Conservation (phyloP, 345 rosid genomes). For the Salix dunnii region DNA sequence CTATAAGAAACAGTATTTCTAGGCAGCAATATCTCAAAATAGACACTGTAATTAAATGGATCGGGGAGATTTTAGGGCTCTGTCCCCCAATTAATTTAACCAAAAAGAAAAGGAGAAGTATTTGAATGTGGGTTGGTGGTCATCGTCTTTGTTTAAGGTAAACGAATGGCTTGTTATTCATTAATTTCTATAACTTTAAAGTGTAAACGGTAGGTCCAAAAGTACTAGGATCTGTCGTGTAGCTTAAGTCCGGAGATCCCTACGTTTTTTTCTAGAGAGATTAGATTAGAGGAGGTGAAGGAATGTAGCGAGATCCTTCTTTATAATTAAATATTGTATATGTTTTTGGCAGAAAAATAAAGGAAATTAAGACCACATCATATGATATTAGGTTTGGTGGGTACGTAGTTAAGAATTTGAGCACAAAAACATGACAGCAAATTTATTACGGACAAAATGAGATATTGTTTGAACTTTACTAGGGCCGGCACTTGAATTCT, state of each 20-base stretch:
- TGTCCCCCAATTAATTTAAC: too few species aligned
- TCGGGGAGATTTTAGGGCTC: too few species aligned
- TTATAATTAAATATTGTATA: neutral
- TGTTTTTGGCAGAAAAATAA: neutral
- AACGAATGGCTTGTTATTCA: neutral
- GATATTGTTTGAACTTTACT: neutral
- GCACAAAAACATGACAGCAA: neutral
- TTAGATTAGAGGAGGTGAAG: neutral
- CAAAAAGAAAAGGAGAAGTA: too few species aligned
- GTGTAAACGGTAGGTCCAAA: neutral
- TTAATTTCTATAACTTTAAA: neutral
- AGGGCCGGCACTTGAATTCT: neutral
- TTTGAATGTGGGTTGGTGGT: neutral
- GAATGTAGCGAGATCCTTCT: neutral
- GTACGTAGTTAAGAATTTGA: slow-evolving; percentile 11
- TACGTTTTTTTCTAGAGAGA: neutral
- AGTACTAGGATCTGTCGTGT: neutral
- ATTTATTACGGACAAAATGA: neutral
- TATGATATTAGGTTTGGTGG: slow-evolving; percentile 10
- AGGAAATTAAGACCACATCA: neutral
- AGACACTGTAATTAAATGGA: neutral
- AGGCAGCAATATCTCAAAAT: neutral
- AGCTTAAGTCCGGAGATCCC: neutral
- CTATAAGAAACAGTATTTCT: neutral
- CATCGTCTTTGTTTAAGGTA: neutral